Percentiles rank a stretch among this genome's conserved stretches.
phyloP scores from a whole-genome alignment of 768 basidiomycete species.

The Sarcodon aspratus region DNA sequence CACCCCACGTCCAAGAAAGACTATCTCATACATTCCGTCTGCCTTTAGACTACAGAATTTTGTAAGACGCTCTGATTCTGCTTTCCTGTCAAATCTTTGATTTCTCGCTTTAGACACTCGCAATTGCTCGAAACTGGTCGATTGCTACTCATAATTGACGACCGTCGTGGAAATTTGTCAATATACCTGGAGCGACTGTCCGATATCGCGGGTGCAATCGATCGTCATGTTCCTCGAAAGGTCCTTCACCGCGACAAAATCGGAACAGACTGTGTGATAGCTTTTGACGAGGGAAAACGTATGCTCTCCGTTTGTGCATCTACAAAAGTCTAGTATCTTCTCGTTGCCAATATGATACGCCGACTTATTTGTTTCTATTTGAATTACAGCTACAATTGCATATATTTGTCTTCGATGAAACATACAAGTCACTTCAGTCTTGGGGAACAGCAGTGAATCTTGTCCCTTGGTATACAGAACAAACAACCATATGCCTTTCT shows the following conservation, averaged over 20 bases:
- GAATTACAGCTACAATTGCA: conserved; percentile 22
- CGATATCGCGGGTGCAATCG: conserved; percentile 21
- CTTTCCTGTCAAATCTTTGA: background rate
- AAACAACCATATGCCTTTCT: conserved; percentile 18
- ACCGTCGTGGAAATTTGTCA: conserved; percentile 19
- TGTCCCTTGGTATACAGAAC: conserved; percentile 27
- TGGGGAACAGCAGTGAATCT: conserved; percentile 31
- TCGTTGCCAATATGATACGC: no score
- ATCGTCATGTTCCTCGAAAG: conserved; percentile 14
- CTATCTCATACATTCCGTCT: conserved; percentile 14
- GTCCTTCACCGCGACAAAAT: conserved; percentile 32
- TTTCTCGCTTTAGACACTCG: conserved; percentile 12
- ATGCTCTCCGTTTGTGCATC: conserved; percentile 34
- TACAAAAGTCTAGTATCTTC: conserved; percentile 19
- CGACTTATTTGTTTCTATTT: no score
- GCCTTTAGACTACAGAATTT: conserved; percentile 15
- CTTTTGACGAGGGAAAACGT: conserved; percentile 41
- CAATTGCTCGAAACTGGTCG: conserved; percentile 30
- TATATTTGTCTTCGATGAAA: conserved; percentile 36
- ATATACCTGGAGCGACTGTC: conserved; percentile 27
- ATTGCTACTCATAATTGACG: conserved; percentile 29
- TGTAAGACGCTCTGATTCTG: conserved; percentile 15
- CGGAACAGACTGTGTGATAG: conserved; percentile 30
- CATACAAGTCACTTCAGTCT: conserved; percentile 26
- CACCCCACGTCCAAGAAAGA: conserved; percentile 13